phyloP scores from a whole-genome alignment of 805 yeast genomes.

The Wickerhamomyces mucosus region DNA sequence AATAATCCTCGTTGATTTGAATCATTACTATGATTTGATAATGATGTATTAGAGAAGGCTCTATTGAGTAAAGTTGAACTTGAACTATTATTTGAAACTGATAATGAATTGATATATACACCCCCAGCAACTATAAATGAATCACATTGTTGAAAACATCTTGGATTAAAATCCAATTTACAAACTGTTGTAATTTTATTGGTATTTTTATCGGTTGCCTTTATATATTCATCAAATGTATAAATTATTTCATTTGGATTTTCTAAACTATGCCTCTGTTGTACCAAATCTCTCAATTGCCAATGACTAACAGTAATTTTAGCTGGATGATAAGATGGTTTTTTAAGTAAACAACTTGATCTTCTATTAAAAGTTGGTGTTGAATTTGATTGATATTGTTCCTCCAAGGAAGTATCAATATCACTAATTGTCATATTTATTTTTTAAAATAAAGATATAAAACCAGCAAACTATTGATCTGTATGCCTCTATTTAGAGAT shows the following conservation, averaged over 20 bases:
- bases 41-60: conserved; percentile 7
- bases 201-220: conserved; percentile 30
- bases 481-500: too few relatives aligned
- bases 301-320: conserved; percentile 36
- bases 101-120: conserved; percentile 27
- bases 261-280: conserved; percentile 14
- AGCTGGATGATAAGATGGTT: neutral
- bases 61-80: neutral
- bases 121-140: conserved; percentile 49
- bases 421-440: too few relatives aligned
- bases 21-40: too few relatives aligned
- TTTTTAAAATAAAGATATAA: too few relatives aligned
- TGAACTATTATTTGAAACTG: neutral
- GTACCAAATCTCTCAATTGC: conserved; percentile 74
- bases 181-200: conserved; percentile 28
- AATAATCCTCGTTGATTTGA: conserved; percentile 67
- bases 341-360: neutral
- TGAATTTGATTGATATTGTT: too few relatives aligned
- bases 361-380: neutral
- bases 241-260: conserved; percentile 41
- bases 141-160: conserved; percentile 54
- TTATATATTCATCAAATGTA: conserved; percentile 47
- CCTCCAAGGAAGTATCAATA: too few relatives aligned
- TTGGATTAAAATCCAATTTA: conserved; percentile 55
- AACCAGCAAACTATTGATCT: too few relatives aligned